Evolutionary conservation across 139 green algal species (phyloP), one percentile per base, ranked within the genome.

Genomic region (Deuterostichococcus epilithicus): DNA sequence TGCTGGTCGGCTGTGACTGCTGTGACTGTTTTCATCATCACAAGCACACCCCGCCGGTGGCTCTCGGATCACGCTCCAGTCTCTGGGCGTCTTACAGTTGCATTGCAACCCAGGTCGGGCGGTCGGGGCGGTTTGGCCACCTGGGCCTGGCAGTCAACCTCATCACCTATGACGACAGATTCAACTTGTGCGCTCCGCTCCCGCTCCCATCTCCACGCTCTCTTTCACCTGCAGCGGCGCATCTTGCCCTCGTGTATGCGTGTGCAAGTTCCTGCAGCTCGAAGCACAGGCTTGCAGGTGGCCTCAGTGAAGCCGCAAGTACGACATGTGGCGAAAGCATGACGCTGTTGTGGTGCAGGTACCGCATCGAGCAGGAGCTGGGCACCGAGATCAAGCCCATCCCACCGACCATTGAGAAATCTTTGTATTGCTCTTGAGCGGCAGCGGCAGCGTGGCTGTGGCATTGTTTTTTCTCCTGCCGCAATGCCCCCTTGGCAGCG

Each of bases 331-430:
- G n/a, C n/a, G n/a, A n/a, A n/a, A 18, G 45, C 15, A 60, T 60
- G 45, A 18, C 45, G 70, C 30, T 70, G 63, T 23, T 70, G 63
- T 70, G 26, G 25, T 76, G 47, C 80, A 92, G 88, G 85, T 97
- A 96, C 85, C 88, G 90, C 65, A 98, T 98, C 80, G 96, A 99
- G 89, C 95, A 99, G 86, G 96, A 99, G 88, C 85, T 99, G 76
- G 94, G 94, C 68, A 99, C 96, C 1, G 96, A 99, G 84, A 99
- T 99, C 87, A 97, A 98, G 87, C 94, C 95, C 77, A 99, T 99
- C 76, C 96, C 96, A 23, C 82, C 95, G 0, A 76, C 91, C 76
- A 99, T 99, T 74, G 96, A 99, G 77, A 96, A 97, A 83, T 78
- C 86, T 38, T 88, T 99, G 68, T 99, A 99, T 90, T 99, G 96